Evolutionary conservation across 768 basidiomycete species (phyloP), one percentile per base, ranked within the genome.

Genomic region (Lactarius akahatsu): DNA sequence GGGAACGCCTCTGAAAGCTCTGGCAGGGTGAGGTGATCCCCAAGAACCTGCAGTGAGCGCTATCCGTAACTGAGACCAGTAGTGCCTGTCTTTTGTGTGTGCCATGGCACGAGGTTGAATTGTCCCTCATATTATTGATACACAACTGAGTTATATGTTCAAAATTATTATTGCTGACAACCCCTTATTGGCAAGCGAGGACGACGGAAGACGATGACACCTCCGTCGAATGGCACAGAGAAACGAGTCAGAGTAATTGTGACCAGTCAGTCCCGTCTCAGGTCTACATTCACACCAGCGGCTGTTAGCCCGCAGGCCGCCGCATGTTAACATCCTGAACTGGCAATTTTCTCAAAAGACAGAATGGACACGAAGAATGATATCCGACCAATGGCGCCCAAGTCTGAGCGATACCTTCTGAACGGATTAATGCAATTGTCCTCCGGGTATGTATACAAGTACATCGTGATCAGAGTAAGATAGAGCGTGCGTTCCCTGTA

Each of bases 1-100:
- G 4, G 75, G 70, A 0, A 72, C 66, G 16, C 83, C 88, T 36
- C 84, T 83, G 36, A 81, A 81, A 0, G 83, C 77, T 70, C 82
- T 89, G 4, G 88, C 89, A 0, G 92, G 91, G 32, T 74, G 74
- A 2, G 77, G 68, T 7, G 87, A 78, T 16, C 85, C 77, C 93
- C 93, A 95, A 69, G 84, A 79, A 9, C 93, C 93, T 0, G 85
- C 86, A 3, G 89, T 86, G 61, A 94, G 82, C 0, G 85, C 86
- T 2, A 81, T 73, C 57, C 90, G 82, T 57, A 95, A 83, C 73
- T 94, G 90, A 1, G 81, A 74, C 87, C 90, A 90, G 76, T 94
- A 95, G 74, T 92, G 83, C 57, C 81, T 82, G 71, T 90, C 89
- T 73, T 94, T 94, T 52, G 77, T 72, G 62, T 80, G 77, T 7